Base-by-base conservation (phyloP, 1,284 basidiomycete genomes). In the Golubevia sp. region DNA sequence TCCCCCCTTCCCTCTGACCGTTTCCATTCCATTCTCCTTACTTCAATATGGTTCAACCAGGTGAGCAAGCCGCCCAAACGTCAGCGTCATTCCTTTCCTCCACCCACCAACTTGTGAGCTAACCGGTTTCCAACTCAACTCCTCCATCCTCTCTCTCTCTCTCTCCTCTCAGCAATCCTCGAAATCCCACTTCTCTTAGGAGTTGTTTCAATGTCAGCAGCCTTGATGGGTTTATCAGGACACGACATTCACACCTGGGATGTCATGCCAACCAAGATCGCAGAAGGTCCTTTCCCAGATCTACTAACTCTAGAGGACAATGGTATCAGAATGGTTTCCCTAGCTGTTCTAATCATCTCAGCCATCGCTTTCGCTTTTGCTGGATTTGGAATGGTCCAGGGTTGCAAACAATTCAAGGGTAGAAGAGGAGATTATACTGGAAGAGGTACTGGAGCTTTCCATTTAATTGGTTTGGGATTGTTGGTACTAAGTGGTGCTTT, bases 141-240 rank as follows among this genome's bases (percentile, higher is more conserved):
- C 11, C 11, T 34, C 30, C 4, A 34, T 34, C 30, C 30, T 34
- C 30, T 34, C 11, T 34, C 30, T 5, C 11, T 34, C n/a, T n/a
- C n/a, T n/a, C n/a, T n/a, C n/a, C n/a, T n/a, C 11, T 11, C 30
- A 34, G 30, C 30, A 34, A 34, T 75, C n/a, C 55, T 76, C 49
- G 74, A 76, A 50, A 26, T 76, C 15, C 74, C 74, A 1, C 64
- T 75, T 11, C 73, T 68, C 30, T 64, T 73, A 5, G 68, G 67
- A 25, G 61, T 67, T 11, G 59, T 73, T n/a, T 73, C 63, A 7
- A 75, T 77, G 24, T 58, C 68, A 2, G 63, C 72, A 2, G 72
- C 74, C 13, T 56, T 75, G 0, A 68, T 75, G 58, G 74, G 74
- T 20, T 51, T 77, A 2, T 63, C 50, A 2, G 74, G 68, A 3